phyloP scores from a whole-genome alignment of 805 yeast genomes.

The Priceomyces melissophilus region DNA sequence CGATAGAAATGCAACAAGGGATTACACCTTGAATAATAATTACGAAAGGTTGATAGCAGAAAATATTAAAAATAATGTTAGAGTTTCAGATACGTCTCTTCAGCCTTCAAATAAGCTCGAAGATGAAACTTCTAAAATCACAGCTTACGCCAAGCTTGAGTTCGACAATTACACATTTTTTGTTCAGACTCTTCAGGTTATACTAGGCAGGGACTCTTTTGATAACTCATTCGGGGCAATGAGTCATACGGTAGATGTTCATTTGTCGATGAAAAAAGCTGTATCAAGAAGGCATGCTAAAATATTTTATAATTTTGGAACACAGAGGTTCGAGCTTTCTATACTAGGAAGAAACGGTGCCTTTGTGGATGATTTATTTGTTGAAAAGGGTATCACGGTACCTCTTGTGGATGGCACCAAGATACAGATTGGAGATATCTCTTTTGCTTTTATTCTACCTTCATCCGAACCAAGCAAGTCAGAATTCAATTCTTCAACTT shows the following conservation, averaged over 20 bases:
- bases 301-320: conserved; percentile 93
- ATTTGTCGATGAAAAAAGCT: conserved; percentile 87
- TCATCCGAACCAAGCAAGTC: conserved; percentile 45
- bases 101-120: neutral
- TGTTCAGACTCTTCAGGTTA: conserved; percentile 92
- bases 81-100: too few relatives aligned
- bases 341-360: conserved; percentile 96
- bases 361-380: conserved; percentile 86
- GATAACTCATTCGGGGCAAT: conserved; percentile 55
- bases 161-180: conserved; percentile 92
- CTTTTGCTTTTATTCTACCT: conserved; percentile 85
- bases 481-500: conserved; percentile 11
- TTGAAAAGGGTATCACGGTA: conserved; percentile 88
- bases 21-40: too few relatives aligned
- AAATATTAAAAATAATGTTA: too few relatives aligned
- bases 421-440: conserved; percentile 90
- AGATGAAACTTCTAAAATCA: conserved; percentile 32
- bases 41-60: too few relatives aligned
- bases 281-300: conserved; percentile 93
- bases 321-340: conserved; percentile 88
- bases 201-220: conserved; percentile 79
- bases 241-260: conserved; percentile 82
- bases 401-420: conserved; percentile 79
- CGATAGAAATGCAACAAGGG: too few relatives aligned
- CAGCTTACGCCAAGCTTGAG: conserved; percentile 75